phyloP scores from a whole-genome alignment of 2,329 filamentous ascomycete genomes.

The Aotearoamyces nothofagi region DNA sequence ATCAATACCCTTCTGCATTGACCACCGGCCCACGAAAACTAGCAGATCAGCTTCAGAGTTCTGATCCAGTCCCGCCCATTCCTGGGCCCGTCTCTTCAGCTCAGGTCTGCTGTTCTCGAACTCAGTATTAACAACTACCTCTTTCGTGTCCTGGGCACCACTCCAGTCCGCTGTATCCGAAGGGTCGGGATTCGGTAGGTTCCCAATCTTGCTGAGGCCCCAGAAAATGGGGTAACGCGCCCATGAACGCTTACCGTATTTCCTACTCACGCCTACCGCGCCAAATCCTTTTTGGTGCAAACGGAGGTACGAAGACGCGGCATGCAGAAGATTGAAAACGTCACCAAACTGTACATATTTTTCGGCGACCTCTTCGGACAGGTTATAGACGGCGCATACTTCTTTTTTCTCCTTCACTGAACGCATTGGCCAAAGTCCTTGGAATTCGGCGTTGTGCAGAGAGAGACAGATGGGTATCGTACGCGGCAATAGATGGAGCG shows the following conservation, averaged over 20 bases:
- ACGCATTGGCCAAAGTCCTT: conserved; percentile 52
- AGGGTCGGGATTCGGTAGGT: conserved; percentile 32
- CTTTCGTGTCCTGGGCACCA: conserved; percentile 33
- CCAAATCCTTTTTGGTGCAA: conserved; percentile 50
- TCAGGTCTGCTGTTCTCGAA: conserved; percentile 36
- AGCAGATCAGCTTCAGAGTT: conserved; percentile 46
- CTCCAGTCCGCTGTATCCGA: conserved; percentile 48
- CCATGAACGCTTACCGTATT: conserved; percentile 49
- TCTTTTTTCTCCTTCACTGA: conserved; percentile 42
- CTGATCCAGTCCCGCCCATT: conserved; percentile 48
- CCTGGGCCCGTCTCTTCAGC: conserved; percentile 44
- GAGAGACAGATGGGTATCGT: conserved; percentile 46
- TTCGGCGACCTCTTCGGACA: conserved; percentile 36
- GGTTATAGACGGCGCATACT: conserved; percentile 48
- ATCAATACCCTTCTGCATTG: conserved; percentile 52
- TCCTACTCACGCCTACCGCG: conserved; percentile 51
- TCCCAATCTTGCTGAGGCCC: conserved; percentile 47
- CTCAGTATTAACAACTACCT: conserved; percentile 35
- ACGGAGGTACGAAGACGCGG: conserved; percentile 52
- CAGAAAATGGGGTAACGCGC: conserved; percentile 53
- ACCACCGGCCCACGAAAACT: conserved; percentile 54
- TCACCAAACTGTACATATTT: conserved; percentile 52
- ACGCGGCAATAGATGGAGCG: conserved; percentile 43
- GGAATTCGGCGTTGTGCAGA: conserved; percentile 54
- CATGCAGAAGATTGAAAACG: conserved; percentile 50